Conservation (phyloP, 306 rosid genomes). For the Vachellia pachyceras region DNA sequence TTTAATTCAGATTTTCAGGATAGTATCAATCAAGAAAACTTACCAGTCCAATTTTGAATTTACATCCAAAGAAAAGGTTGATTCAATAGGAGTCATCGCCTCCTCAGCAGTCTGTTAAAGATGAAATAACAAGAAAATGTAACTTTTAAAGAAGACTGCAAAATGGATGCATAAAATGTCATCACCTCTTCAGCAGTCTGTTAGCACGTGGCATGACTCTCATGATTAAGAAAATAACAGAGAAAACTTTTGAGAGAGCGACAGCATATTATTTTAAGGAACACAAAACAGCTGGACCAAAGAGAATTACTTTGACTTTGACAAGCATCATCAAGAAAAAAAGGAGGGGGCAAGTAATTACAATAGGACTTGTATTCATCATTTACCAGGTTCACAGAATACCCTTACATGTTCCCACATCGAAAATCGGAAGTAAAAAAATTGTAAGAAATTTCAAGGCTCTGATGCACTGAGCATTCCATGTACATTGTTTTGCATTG, state of each 20-base stretch:
- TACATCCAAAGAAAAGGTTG: conserved; percentile 91
- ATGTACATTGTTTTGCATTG: conserved; percentile 8
- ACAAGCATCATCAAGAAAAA: conserved; percentile 5
- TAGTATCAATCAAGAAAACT: conserved; percentile 36
- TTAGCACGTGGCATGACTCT: conserved; percentile 11
- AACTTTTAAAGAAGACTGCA: conserved; percentile 12
- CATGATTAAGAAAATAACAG: conserved; percentile 3
- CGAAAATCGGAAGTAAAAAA: conserved; percentile 18
- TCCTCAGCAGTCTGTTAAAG: conserved; percentile 83
- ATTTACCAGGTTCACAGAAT: conserved; percentile 26
- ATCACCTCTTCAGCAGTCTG: too few species aligned
- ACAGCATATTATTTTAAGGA: conserved; percentile 2
- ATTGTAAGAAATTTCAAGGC: conserved; percentile 22
- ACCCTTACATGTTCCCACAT: conserved; percentile 18
- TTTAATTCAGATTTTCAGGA: not conserved
- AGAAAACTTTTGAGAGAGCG: not conserved
- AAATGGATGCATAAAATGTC: conserved; percentile 4
- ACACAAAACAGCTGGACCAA: conserved; percentile 23
- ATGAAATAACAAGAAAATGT: not conserved
- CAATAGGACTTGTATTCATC: not conserved
- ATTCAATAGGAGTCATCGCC: conserved; percentile 98
- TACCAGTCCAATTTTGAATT: conserved; percentile 95
- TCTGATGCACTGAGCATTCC: conserved; percentile 15
- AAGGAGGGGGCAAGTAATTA: not conserved
- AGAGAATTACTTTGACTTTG: conserved; percentile 14